Evolutionary conservation across 2,329 filamentous ascomycete species (phyloP).

Genomic region (Geosmithia flava): DNA sequence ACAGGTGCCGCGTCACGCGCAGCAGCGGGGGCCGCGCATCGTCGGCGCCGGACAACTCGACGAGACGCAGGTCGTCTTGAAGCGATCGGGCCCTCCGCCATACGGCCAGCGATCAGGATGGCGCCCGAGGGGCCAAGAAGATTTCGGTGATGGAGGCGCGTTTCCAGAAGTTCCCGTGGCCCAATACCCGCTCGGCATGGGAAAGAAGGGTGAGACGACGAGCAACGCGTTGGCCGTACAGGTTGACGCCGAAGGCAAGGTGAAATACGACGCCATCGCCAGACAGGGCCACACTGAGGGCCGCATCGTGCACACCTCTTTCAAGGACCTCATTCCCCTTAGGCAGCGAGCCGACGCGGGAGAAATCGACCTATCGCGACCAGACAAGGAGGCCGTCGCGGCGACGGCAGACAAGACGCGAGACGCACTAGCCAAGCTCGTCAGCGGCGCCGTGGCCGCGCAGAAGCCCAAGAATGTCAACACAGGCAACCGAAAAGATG

Average conservation of each 20-base stretch:
- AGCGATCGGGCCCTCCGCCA: conserved; percentile 71
- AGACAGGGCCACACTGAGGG: conserved; percentile 74
- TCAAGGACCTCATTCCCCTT: conserved; percentile 92
- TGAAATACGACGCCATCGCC: conserved; percentile 94
- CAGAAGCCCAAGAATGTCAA: conserved; percentile 96
- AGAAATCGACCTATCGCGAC: conserved; percentile 76
- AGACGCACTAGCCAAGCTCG: conserved; percentile 68
- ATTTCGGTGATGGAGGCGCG: conserved; percentile 91
- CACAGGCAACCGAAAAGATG: conserved; percentile 64
- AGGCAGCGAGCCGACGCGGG: conserved; percentile 87
- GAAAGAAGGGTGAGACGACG: conserved; percentile 57
- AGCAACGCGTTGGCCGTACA: conserved; percentile 89
- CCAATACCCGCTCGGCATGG: conserved; percentile 94
- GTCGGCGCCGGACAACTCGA: conserved; percentile 70
- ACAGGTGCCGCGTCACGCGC: conserved; percentile 57
- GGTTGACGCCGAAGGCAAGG: conserved; percentile 81
- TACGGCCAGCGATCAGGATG: conserved; percentile 84
- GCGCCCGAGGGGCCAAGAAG: conserved; percentile 78
- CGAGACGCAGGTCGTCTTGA: conserved; percentile 73
- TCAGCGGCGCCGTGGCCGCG: conserved; percentile 74
- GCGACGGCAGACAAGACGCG: conserved; percentile 82
- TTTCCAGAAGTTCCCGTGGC: conserved; percentile 91
- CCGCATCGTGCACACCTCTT: conserved; percentile 83
- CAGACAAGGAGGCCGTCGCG: conserved; percentile 71
- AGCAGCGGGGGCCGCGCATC: conserved; percentile 71